Conservation (phyloP, 202 grass and related monocot genomes). For the Zoysia matrella region DNA sequence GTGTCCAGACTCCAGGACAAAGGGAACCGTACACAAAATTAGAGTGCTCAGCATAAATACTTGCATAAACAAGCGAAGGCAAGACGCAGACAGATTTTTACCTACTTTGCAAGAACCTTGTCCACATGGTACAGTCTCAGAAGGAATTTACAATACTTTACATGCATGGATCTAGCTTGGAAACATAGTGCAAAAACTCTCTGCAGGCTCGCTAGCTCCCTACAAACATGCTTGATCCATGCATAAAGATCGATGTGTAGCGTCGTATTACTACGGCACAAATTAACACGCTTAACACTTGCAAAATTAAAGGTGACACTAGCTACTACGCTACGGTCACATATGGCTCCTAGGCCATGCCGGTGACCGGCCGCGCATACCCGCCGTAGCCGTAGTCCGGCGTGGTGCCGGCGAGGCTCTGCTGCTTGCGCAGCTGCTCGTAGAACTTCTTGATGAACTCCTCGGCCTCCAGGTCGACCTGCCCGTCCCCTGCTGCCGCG, state of each 20-base stretch:
- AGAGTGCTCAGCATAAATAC: background rate
- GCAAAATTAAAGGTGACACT: conserved; percentile 21
- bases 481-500: conserved; percentile 22
- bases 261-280: background rate
- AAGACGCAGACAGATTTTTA: background rate
- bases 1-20: background rate
- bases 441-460: conserved; percentile 91
- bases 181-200: conserved; percentile 38
- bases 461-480: conserved; percentile 72
- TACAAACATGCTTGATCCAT: conserved; percentile 50
- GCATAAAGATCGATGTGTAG: background rate
- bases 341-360: conserved; percentile 40
- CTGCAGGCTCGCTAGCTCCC: conserved; percentile 1
- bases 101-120: background rate
- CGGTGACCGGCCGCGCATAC: conserved; percentile 32
- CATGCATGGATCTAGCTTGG: conserved; percentile 41
- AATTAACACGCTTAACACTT: conserved; percentile 26
- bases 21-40: background rate
- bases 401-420: conserved; percentile 58
- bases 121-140: background rate
- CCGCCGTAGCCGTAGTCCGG: conserved; percentile 49
- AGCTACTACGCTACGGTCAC: conserved; percentile 10
- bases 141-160: background rate
- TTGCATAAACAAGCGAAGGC: background rate
- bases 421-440: conserved; percentile 83